Evolutionary conservation across 768 basidiomycete species (phyloP), one percentile per base, ranked within the genome.

Genomic region (Amyloporia xantha): DNA sequence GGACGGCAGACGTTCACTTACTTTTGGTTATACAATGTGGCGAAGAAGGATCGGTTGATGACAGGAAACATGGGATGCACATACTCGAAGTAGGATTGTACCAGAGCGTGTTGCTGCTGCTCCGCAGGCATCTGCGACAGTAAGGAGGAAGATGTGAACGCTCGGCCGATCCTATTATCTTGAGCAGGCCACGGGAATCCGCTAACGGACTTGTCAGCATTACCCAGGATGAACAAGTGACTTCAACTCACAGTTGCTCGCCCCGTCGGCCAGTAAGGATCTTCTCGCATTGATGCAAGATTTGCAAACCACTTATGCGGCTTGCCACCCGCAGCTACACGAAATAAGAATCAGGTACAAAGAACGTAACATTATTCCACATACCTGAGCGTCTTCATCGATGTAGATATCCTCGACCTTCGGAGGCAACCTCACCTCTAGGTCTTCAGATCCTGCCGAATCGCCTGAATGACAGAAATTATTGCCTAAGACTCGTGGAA

Each of bases 31-130:
- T 48, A 48, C 13, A 48, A 41, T 7, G 23, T 24, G 20, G 26
- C 24, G 24, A 48, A 40, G 23, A n/a, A n/a, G 5, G 38, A 5
- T 17, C 24, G n/a, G 17, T 28, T 40, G 5, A 48, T 21, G 28
- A 41, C 27, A 5, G 47, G 47, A 27, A 48, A 48, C 15, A 38
- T 41, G 12, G 47, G 47, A 26, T 48, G 37, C 7, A 48, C 47
- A 21, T 30, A 17, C 4, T 48, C 47, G 27, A 27, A 48, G 38
- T 40, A 48, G 17, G 19, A 21, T 21, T 26, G 47, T 26, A 48
- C 19, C 19, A 48, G 24, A 12, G 17, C 17, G 21, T 21, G 44
- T 17, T 48, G 38, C 20, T 48, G 47, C 12, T 41, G 47, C 21
- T 48, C 47, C 12, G 38, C 5, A 9, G 47, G 27, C 5, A 11